A percentile compares a stretch with the other conserved stretches of the same genome.
phyloP scores from a whole-genome alignment of 2,329 filamentous ascomycete species.

The Nemania serpens region DNA sequence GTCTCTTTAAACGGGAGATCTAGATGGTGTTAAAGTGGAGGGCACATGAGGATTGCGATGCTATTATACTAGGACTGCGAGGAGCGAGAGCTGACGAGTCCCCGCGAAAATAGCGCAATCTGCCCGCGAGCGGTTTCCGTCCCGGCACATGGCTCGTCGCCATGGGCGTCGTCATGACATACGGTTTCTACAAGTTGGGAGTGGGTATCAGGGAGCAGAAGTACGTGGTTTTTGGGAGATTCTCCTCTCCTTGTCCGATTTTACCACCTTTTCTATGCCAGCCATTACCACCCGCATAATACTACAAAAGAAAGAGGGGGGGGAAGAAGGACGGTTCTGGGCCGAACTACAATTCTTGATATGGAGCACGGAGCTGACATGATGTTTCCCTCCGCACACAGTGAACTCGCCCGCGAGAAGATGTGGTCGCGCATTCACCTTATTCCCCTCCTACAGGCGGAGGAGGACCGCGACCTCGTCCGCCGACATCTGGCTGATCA shows the following conservation, averaged over 20 bases:
- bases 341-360: neutral
- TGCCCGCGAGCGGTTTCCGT: constrained; percentile 88
- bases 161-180: constrained; percentile 79
- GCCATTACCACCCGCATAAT: neutral
- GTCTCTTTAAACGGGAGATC: neutral
- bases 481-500: constrained; percentile 84
- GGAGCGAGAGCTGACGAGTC: constrained; percentile 4
- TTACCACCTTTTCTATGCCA: neutral
- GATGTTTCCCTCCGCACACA: constrained; percentile 44
- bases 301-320: neutral
- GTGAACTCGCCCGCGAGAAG: constrained; percentile 94
- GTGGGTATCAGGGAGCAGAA: constrained; percentile 87
- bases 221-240: constrained; percentile 50
- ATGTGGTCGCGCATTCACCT: constrained; percentile 97
- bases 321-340: neutral
- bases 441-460: constrained; percentile 90
- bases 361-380: constrained; percentile 2
- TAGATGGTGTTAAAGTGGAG: neutral
- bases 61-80: neutral
- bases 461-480: constrained; percentile 95
- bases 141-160: constrained; percentile 78
- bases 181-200: constrained; percentile 86
- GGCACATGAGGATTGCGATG: neutral
- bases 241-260: neutral
- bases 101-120: constrained; percentile 72